Conservation (phyloP, 768 basidiomycete species). For the Termitomyces sp. region DNA sequence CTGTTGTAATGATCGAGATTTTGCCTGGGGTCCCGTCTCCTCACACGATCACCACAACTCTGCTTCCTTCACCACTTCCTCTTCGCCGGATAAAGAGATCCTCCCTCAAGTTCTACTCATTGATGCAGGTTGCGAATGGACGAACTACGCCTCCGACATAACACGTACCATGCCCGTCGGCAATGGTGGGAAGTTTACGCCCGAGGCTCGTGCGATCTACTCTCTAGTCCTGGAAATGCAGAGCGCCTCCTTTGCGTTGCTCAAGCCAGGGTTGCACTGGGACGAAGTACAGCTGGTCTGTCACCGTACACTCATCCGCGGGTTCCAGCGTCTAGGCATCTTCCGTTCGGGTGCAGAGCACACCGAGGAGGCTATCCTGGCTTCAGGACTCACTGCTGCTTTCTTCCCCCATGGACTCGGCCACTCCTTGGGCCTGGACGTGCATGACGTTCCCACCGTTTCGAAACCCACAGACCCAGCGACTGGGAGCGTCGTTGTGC, state of each 20-base stretch:
- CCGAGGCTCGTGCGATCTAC: constrained; percentile 79
- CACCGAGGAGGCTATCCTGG: constrained; percentile 60
- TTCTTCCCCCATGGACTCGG: constrained; percentile 96
- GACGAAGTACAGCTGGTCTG: constrained; percentile 81
- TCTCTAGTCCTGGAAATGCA: constrained; percentile 90
- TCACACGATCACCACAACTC: constrained; percentile 50
- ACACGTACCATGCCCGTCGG: constrained; percentile 90
- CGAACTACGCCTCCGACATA: constrained; percentile 43
- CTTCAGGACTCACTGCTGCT: constrained; percentile 69
- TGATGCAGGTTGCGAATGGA: constrained; percentile 93
- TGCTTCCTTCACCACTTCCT: constrained; percentile 35
- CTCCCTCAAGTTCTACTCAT: constrained; percentile 77
- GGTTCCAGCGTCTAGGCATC: constrained; percentile 81
- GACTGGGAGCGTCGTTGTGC: constrained; percentile 32
- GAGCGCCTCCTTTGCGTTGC: constrained; percentile 62
- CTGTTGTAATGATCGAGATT: constrained; percentile 86
- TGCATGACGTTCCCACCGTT: constrained; percentile 87
- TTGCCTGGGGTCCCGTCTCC: constrained; percentile 75
- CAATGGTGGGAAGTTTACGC: constrained; percentile 84
- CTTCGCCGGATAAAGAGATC: constrained; percentile 29
- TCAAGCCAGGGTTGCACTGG: constrained; percentile 84
- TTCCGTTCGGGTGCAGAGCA: constrained; percentile 57
- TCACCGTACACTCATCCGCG: constrained; percentile 75
- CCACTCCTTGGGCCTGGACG: constrained; percentile 89
- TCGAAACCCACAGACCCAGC: constrained; percentile 53